Conservation (phyloP, 305 asterid genomes). For the Fraxinus latifolia region DNA sequence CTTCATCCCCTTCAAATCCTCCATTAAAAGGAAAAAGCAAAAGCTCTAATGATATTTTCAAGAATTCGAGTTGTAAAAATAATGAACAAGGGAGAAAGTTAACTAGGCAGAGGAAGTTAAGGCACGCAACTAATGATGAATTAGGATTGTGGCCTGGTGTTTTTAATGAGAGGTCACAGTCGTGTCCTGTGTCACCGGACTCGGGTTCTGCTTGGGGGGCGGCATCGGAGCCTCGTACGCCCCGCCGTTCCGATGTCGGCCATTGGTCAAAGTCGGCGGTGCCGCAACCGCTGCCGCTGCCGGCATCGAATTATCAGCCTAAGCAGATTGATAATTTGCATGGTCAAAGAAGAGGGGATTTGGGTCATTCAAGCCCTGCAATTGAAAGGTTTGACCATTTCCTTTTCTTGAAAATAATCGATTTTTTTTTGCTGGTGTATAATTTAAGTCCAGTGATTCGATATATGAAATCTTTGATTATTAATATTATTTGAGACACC, state of each 20-base stretch:
- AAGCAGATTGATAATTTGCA: constrained; percentile 27
- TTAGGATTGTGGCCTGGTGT: constrained; percentile 30
- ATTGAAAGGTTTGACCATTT: constrained; percentile 38
- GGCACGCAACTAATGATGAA: constrained; percentile 56
- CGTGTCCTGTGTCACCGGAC: constrained; percentile 59
- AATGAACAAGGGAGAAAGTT: constrained; percentile 34
- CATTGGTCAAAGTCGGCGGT: constrained; percentile 68
- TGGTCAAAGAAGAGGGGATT: constrained; percentile 18
- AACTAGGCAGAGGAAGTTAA: constrained; percentile 47
- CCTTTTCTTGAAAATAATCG: background rate
- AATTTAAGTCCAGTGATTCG: background rate
- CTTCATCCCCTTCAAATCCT: constrained; percentile 29
- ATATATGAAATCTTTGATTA: background rate
- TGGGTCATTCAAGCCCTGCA: constrained; percentile 27
- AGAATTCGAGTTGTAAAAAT: background rate
- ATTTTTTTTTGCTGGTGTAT: background rate
- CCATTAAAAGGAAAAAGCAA: constrained; percentile 41
- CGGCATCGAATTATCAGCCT: constrained; percentile 32
- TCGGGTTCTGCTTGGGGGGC: constrained; percentile 29
- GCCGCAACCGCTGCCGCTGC: constrained; percentile 81
- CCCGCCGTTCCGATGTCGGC: background rate
- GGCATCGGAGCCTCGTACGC: constrained; percentile 32
- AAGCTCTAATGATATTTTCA: constrained; percentile 41
- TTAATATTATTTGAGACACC: background rate
- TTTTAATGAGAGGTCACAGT: constrained; percentile 34